Conservation (phyloP, 2,329 filamentous ascomycete genomes). For the Claviceps cyperi region DNA sequence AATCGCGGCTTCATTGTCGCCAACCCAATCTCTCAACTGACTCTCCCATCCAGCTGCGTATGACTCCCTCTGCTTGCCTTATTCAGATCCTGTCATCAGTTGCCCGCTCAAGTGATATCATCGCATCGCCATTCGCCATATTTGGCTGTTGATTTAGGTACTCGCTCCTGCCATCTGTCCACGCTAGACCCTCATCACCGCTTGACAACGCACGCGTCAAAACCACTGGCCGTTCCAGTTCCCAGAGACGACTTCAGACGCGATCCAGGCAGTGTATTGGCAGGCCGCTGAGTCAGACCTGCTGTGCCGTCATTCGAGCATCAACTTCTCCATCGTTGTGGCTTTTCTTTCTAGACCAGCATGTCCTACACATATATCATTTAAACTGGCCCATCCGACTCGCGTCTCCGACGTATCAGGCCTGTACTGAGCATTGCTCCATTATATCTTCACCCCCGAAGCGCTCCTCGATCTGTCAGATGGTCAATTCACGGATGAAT, state of each 20-base stretch:
- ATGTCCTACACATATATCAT: neutral
- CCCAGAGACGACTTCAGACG: neutral
- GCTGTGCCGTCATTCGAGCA: neutral
- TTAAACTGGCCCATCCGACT: slow-evolving; percentile 1
- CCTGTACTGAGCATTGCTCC: neutral
- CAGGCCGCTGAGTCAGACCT: neutral
- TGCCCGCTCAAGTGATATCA: neutral
- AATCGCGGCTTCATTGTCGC: too few relatives aligned
- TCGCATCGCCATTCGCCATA: neutral
- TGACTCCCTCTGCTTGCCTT: neutral
- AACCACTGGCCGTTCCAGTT: neutral
- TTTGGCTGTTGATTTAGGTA: neutral
- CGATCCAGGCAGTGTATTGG: neutral
- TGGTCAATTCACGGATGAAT: neutral
- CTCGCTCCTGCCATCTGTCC: neutral
- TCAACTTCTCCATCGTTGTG: neutral
- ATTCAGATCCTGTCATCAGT: neutral
- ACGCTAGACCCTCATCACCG: neutral
- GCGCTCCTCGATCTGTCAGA: too few relatives aligned
- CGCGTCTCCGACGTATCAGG: neutral
- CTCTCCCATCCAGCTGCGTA: neutral
- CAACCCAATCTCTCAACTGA: too few relatives aligned
- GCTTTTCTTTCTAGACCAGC: neutral
- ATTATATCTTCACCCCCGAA: neutral
- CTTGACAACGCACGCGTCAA: neutral